Conservation (phyloP, 2,329 filamentous ascomycete species). For the Alternaria burnsii region DNA sequence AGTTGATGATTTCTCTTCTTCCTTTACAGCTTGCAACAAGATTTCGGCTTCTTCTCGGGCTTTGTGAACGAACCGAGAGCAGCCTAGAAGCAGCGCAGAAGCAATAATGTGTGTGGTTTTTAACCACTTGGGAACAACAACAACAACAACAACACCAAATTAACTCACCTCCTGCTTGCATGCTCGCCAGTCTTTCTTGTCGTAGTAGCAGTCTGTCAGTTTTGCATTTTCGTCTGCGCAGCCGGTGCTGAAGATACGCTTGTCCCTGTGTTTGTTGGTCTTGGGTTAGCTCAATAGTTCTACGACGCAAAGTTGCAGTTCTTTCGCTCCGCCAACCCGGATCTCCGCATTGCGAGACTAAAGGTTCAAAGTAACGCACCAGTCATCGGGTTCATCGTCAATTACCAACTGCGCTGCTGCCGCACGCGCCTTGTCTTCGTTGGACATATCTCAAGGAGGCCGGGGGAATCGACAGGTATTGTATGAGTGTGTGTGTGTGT, state of each 20-base stretch:
- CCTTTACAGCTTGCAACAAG: no score
- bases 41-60: no score
- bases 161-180: conserved; percentile 84
- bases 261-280: conserved; percentile 74
- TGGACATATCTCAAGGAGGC: conserved; percentile 33
- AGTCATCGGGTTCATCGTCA: conserved; percentile 94
- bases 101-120: background rate
- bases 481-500: background rate
- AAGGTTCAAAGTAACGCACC: conserved; percentile 65
- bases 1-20: background rate
- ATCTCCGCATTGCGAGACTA: conserved; percentile 12
- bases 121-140: background rate
- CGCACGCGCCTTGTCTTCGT: conserved; percentile 58
- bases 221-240: conserved; percentile 92
- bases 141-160: background rate
- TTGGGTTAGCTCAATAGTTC: conserved; percentile 1
- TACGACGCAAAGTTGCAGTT: background rate
- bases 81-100: background rate
- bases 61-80: no score
- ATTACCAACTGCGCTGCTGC: conserved; percentile 58
- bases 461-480: background rate
- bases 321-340: background rate
- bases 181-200: conserved; percentile 93
- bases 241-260: conserved; percentile 95
- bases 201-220: conserved; percentile 94